Evolutionary conservation across 1,139 yeast species (phyloP).

Genomic region (Suhomyces maxii): DNA sequence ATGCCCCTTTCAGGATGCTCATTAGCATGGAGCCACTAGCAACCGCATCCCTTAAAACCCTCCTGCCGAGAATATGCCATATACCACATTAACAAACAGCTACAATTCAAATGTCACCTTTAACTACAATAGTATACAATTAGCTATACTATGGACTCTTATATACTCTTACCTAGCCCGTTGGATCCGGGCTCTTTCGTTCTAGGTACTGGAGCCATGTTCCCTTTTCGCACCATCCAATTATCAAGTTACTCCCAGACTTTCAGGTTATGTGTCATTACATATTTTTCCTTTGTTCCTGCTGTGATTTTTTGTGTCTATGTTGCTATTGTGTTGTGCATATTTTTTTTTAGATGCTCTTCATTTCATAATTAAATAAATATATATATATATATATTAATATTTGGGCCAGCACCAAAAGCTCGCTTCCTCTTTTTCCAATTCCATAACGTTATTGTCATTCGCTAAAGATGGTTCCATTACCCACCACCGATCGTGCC

Average conservation of each 20-base stretch:
- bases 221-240: neutral
- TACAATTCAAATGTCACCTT: too few relatives aligned
- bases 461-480: constrained; percentile 17
- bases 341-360: neutral
- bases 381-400: constrained; percentile 2
- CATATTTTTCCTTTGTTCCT: neutral
- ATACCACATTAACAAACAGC: too few relatives aligned
- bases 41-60: neutral
- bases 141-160: too few relatives aligned
- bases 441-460: neutral
- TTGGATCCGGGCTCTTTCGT: too few relatives aligned
- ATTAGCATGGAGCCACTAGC: neutral
- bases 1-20: neutral
- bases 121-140: too few relatives aligned
- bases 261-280: neutral
- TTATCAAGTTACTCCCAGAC: neutral
- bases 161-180: too few relatives aligned
- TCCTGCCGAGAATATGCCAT: neutral
- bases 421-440: neutral
- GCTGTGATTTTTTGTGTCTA: neutral
- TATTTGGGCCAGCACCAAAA: neutral
- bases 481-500: constrained; percentile 22
- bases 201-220: too few relatives aligned
- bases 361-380: neutral
- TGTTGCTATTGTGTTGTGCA: neutral